Base-by-base conservation (phyloP, 306 rosid genomes). In the Medicago truncatula region DNA sequence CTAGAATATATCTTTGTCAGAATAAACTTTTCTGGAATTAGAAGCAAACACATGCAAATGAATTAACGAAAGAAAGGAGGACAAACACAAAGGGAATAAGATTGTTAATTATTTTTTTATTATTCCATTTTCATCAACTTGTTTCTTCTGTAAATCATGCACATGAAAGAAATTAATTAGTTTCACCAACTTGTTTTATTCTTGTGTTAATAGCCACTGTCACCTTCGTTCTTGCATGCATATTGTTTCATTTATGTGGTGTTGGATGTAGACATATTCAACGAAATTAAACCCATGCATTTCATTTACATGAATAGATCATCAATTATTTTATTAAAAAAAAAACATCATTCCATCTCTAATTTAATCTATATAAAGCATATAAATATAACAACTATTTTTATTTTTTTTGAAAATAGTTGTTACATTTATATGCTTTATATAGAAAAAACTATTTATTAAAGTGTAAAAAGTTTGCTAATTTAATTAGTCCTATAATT, bases 1-100 rank as follows among this genome's bases (percentile, higher is more conserved):
- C 44, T 28, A 54, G 64, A 64, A 70, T 70, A 61, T 31, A 71
- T 76, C 81, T 81, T 57, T 76, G 85, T 82, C 82, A 67, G 68
- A 67, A 82, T 62, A 77, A 82, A 73, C 76, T 49, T 73, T 77
- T 65, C 74, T 58, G 25, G 58, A 43, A 23, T 58, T 58, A 73
- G 39, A 53, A 66, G 36, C 56, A 44, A 66, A 15, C 49, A 1
- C 20, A 40, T 65, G 71, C 43, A 67, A 13, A 31, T 61, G 43
- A 61, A 44, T 53, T 60, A 60, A 67, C 34, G 14, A 3, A 71
- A 76, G 49, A 62, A 10, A 69, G 21, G 81, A 85, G 21, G 81
- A 85, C 68, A 63, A 63, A 34, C 64, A 58, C 66, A 69, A 54
- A 80, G 49, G 77, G 84, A 72, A 80, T 68, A 54, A 50, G 56